A percentile compares a stretch with the other conserved stretches of the same genome.
These are phyloP conservation scores for Paramecium pentaurelia DNA, from an alignment of 73 alveolate genomes.

Conservation along the genomic window DNA sequence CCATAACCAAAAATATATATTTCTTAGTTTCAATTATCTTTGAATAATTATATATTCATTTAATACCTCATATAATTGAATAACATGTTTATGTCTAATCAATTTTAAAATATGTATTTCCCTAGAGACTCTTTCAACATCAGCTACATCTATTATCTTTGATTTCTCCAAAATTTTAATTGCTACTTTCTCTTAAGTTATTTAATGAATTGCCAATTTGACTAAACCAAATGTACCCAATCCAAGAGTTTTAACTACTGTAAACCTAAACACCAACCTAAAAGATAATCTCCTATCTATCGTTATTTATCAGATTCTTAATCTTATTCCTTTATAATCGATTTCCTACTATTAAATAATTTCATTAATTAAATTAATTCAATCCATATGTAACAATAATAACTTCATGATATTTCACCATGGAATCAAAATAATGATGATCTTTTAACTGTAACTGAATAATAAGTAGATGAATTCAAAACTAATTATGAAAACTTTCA, in stretches of 20 bases:
- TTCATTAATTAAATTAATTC: neutral
- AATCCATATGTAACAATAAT: neutral
- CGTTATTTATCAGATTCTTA: constrained; percentile 17
- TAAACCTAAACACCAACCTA: neutral
- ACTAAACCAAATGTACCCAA: constrained; percentile 86
- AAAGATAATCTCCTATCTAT: constrained; percentile 2
- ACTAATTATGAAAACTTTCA: neutral
- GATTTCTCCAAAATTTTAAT: constrained; percentile 78
- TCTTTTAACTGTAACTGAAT: neutral
- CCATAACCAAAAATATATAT: constrained; percentile 89
- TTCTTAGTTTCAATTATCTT: constrained; percentile 69
- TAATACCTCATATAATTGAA: constrained; percentile 76
- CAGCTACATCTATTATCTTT: constrained; percentile 78
- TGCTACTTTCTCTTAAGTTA: constrained; percentile 85
- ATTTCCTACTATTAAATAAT: neutral
- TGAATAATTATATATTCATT: neutral
- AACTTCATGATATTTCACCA: neutral
- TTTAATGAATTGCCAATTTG: constrained; percentile 76
- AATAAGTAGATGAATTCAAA: neutral
- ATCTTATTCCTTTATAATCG: neutral
- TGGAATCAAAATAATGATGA: constrained; percentile 27
- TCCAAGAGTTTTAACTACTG: constrained; percentile 67
- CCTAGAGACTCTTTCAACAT: constrained; percentile 91
- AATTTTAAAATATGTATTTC: constrained; percentile 92
- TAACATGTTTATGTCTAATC: constrained; percentile 88